These are phyloP conservation scores for Bryum argenteum DNA, from an alignment of 225 moss, liverwort and hornwort genomes.

Conservation along the genomic window DNA sequence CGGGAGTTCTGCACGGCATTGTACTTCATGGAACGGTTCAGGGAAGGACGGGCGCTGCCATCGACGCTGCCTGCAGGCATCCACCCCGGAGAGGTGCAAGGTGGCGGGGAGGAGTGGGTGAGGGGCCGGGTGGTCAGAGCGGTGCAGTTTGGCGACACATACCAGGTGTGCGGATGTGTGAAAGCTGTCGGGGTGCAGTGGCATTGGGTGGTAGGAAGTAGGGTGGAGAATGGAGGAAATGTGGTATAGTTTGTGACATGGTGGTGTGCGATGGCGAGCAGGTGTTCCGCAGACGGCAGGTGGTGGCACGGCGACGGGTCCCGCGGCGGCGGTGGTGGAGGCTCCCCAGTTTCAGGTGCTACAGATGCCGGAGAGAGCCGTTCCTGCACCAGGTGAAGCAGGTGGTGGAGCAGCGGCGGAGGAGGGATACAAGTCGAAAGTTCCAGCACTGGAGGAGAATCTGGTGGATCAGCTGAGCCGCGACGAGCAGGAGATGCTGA, in stretches of 20 bases:
- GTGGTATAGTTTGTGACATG: slow-evolving; percentile 15
- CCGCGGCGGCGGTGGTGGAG: slow-evolving; percentile 28
- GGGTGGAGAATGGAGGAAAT: not conserved
- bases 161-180: slow-evolving; percentile 56
- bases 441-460: slow-evolving; percentile 72
- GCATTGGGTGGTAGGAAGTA: not conserved
- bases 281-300: slow-evolving; percentile 37
- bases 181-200: not conserved
- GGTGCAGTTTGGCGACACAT: slow-evolving; percentile 72
- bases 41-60: slow-evolving; percentile 86
- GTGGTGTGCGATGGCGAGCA: slow-evolving; percentile 27
- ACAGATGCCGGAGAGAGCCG: slow-evolving; percentile 60
- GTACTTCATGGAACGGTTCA: slow-evolving; percentile 93
- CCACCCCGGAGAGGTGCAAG: slow-evolving; percentile 51
- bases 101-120: slow-evolving; percentile 19
- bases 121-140: slow-evolving; percentile 52
- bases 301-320: slow-evolving; percentile 20
- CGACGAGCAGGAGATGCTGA: slow-evolving; percentile 94
- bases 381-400: slow-evolving; percentile 40
- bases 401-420: slow-evolving; percentile 35
- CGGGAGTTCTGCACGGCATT: slow-evolving; percentile 93
- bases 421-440: slow-evolving; percentile 76
- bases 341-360: slow-evolving; percentile 35
- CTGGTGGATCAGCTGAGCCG: slow-evolving; percentile 80
- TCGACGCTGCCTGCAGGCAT: slow-evolving; percentile 78